Conservation (phyloP, 23 red algal species). For the Porphyridium purpureum region DNA sequence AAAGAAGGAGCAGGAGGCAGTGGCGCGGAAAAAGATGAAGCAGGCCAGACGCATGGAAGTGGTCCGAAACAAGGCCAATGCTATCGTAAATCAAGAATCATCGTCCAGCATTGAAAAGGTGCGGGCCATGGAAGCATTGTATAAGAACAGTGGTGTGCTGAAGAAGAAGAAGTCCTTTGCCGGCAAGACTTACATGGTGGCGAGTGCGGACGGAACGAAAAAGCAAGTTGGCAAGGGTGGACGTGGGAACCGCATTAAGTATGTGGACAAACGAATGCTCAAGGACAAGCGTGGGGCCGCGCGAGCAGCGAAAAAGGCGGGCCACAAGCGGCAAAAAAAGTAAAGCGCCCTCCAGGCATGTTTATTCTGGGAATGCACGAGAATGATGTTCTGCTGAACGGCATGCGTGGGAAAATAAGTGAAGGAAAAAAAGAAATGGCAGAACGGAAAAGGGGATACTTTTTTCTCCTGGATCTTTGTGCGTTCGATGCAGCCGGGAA, state of each 20-base stretch:
- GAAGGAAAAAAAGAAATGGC: too few species aligned
- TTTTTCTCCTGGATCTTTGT: too few species aligned
- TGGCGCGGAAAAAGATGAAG: constrained; percentile 26
- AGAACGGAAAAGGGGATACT: too few species aligned
- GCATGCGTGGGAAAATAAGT: too few species aligned
- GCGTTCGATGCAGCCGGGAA: too few species aligned
- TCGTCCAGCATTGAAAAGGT: constrained; percentile 30
- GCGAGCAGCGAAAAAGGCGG: too few species aligned
- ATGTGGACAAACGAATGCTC: constrained; percentile 71
- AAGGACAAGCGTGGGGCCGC: constrained; percentile 71
- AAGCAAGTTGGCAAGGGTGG: constrained; percentile 18
- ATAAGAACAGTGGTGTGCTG: constrained; percentile 25
- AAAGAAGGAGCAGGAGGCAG: constrained; percentile 72
- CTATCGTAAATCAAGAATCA: constrained; percentile 46
- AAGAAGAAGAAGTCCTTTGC: constrained; percentile 33
- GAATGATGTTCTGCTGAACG: too few species aligned
- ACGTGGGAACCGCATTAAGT: constrained; percentile 23
- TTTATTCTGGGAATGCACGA: too few species aligned
- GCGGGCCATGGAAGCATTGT: constrained; percentile 48
- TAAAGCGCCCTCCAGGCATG: too few species aligned
- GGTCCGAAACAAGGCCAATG: constrained; percentile 46
- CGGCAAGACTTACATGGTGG: constrained; percentile 41
- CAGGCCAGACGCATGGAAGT: constrained; percentile 25
- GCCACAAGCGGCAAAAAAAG: too few species aligned
- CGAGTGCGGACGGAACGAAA: constrained; percentile 23